Evolutionary conservation across 805 yeast genomes (phyloP), one percentile per base, ranked within the genome.

Genomic region (Aciculoconidium aculeatum): DNA sequence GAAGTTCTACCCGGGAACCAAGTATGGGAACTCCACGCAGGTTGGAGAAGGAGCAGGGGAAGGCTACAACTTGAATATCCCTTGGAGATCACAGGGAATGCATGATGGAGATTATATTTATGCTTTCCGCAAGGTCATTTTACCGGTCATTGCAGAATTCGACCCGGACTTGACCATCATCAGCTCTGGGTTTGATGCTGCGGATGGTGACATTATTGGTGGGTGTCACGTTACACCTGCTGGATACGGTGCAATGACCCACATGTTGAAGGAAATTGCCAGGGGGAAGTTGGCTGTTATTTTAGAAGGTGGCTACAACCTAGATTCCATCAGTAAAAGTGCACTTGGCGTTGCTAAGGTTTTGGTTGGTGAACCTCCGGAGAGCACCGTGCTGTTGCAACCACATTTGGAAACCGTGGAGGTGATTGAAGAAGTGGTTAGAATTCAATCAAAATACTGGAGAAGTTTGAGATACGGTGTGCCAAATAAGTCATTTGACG

Each of bases 141-240:
- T 92, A 74, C 98, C 98, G 0, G 75, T 87, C 28, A 80, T 92
- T 31, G 59, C 77, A 34, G 98, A 92, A 53, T 92, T 80, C 47
- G 78, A 79, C 47, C 96, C 99, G 0, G 98, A 92, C 58, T 67
- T 92, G 40, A 90, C 88, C 4, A 85, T 92, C 19, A 78, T 92
- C 17, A 84, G 95, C 11, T 79, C 97, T 1, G 99, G 99, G 0
- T 92, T 92, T 46, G 99, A 92, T 60, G 98, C 98, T 12, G 99
- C 99, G 1, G 95, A 85, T 47, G 97, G 97, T 36, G 99, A 92
- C 56, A 80, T 86, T 35, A 84, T 92, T 39, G 99, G 98, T 7
- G 95, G 90, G 26, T 92, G 96, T 54, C 94, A 85, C 52, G 94
- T 92, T 2, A 72, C 95, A 0, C 98, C 98, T 2, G 81, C 87